phyloP scores from a whole-genome alignment of 1,284 basidiomycete species.

The Apiotrichum laibachii region DNA sequence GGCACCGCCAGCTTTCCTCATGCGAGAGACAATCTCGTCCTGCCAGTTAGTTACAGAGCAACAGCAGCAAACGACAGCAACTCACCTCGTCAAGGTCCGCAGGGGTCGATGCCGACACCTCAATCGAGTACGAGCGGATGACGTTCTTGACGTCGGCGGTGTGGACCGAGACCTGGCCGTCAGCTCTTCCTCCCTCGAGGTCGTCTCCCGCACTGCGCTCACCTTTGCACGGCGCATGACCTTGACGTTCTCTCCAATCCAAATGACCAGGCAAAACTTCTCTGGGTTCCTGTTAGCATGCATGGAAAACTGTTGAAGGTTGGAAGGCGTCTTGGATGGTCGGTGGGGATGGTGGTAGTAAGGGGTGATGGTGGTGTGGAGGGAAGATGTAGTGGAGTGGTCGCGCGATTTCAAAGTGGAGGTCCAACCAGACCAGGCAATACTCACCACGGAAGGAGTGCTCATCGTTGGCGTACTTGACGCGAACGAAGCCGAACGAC shows the following conservation, averaged over 20 bases:
- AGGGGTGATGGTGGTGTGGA: too few species aligned
- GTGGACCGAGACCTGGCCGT: slow-evolving; percentile 76
- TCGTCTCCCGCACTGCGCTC: slow-evolving; percentile 31
- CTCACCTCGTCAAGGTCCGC: slow-evolving; percentile 75
- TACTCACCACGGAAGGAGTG: slow-evolving; percentile 84
- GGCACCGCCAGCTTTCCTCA: slow-evolving; percentile 46
- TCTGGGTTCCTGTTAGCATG: slow-evolving; percentile 50
- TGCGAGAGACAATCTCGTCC: slow-evolving; percentile 40
- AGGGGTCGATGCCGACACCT: slow-evolving; percentile 74
- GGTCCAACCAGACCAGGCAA: slow-evolving; percentile 59
- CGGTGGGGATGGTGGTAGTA: too few species aligned
- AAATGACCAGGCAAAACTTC: slow-evolving; percentile 84
- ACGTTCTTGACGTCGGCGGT: slow-evolving; percentile 77
- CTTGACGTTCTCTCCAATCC: slow-evolving; percentile 82
- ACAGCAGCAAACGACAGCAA: neutral
- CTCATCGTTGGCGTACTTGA: slow-evolving; percentile 70
- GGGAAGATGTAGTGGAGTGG: too few species aligned
- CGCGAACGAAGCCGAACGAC: slow-evolving; percentile 76
- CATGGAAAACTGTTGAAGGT: too few species aligned
- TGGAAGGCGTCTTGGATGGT: too few species aligned
- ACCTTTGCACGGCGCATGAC: slow-evolving; percentile 89
- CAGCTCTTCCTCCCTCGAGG: too few species aligned
- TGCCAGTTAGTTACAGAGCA: slow-evolving; percentile 10
- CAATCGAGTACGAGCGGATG: slow-evolving; percentile 74
- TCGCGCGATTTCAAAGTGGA: too few species aligned